Evolutionary conservation across 2,329 filamentous ascomycete species (phyloP).

Genomic region (Talaromyces sp.): DNA sequence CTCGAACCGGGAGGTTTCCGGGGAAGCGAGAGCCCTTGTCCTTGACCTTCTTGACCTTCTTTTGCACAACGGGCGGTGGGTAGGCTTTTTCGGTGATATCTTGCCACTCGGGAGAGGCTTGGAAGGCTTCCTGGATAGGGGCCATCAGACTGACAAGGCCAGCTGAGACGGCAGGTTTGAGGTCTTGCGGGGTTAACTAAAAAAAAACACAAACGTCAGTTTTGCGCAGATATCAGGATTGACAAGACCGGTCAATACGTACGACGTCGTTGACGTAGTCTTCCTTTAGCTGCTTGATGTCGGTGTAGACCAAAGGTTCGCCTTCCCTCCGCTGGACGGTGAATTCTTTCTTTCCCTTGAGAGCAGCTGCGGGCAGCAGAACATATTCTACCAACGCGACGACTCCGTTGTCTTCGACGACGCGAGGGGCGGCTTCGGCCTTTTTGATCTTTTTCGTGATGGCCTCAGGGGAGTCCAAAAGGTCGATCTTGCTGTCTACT

Average conservation of each 20-base stretch:
- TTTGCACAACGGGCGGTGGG: conserved; percentile 61
- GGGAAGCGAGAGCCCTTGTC: conserved; percentile 65
- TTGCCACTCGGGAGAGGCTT: conserved; percentile 72
- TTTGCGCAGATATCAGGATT: not conserved
- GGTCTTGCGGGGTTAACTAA: conserved; percentile 72
- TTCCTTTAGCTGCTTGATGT: conserved; percentile 66
- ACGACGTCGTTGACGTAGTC: conserved; percentile 77
- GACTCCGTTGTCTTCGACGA: conserved; percentile 79
- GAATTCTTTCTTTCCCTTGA: conserved; percentile 55
- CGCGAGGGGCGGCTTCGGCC: conserved; percentile 68
- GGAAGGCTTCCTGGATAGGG: conserved; percentile 70
- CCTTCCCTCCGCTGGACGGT: conserved; percentile 57
- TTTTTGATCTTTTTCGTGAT: conserved; percentile 83
- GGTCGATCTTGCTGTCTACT: conserved; percentile 79
- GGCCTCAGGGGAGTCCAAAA: conserved; percentile 71
- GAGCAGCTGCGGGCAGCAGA: conserved; percentile 60
- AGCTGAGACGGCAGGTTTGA: conserved; percentile 77
- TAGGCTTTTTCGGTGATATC: conserved; percentile 72
- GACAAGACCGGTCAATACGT: conserved; percentile 26
- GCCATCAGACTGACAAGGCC: conserved; percentile 68
- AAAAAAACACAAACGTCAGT: conserved; percentile 7
- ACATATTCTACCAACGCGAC: conserved; percentile 83
- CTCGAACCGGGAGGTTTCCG: not conserved
- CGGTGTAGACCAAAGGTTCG: conserved; percentile 74
- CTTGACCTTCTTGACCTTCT: conserved; percentile 69